A percentile compares a stretch with the other conserved stretches of the same genome.
Evolutionary conservation across 116 monocot genomes (phyloP).

Genomic region (Trichopus zeylanicus): DNA sequence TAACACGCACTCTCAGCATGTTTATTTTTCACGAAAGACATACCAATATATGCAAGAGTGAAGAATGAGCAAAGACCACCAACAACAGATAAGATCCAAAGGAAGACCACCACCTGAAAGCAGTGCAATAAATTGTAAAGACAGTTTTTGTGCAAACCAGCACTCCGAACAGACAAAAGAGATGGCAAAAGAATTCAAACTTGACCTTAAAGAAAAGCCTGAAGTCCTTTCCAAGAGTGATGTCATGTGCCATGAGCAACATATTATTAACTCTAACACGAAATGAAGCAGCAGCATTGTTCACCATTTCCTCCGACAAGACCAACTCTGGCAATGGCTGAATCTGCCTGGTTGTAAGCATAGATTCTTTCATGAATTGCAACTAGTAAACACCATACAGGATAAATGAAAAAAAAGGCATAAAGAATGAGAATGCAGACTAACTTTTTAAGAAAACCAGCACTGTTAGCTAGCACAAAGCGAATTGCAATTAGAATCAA

Average conservation of each 20-base stretch:
- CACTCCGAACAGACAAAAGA: not conserved
- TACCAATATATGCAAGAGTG: conserved; percentile 77
- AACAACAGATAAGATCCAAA: conserved; percentile 85
- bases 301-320: conserved; percentile 97
- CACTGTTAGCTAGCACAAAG: conserved; percentile 57
- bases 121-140: not conserved
- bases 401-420: not conserved
- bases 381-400: no score
- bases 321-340: conserved; percentile 86
- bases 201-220: conserved; percentile 76
- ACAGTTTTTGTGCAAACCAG: not conserved
- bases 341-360: conserved; percentile 37
- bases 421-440: conserved; percentile 3
- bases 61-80: conserved; percentile 77
- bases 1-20: no score
- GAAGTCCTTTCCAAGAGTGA: conserved; percentile 89
- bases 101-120: conserved; percentile 58
- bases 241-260: conserved; percentile 93
- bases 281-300: conserved; percentile 76
- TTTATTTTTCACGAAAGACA: not conserved
- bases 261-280: conserved; percentile 84
- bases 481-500: conserved; percentile 67
- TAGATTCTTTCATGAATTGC: no score
- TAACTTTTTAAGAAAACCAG: conserved; percentile 67
- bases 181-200: not conserved